A percentile compares a stretch with the other conserved stretches of the same genome.
Conservation (phyloP, 352 stramenopile species). For the Globisporangium lucens region DNA sequence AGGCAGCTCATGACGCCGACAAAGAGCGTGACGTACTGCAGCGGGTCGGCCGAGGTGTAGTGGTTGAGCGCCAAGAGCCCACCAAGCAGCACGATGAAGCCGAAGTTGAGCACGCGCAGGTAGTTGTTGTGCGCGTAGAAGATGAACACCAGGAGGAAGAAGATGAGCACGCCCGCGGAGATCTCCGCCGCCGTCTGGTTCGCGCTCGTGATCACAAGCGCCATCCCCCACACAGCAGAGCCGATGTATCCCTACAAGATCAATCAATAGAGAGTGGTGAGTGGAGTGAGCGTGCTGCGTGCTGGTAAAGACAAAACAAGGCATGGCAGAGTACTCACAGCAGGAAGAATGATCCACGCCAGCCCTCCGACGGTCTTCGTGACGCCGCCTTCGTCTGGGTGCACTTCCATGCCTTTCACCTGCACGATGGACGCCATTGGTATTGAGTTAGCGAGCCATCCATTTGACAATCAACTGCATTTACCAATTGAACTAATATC, state of each 20-base stretch:
- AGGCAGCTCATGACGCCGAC: slow-evolving; percentile 90
- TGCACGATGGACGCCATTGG: slow-evolving; percentile 12
- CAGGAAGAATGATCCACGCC: slow-evolving; percentile 71
- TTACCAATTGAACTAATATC: too few species aligned
- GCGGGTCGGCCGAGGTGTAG: slow-evolving; percentile 51
- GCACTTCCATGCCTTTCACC: slow-evolving; percentile 88
- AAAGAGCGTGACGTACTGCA: slow-evolving; percentile 87
- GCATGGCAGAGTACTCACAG: slow-evolving; percentile 29
- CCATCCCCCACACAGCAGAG: slow-evolving; percentile 87
- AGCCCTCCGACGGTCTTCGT: slow-evolving; percentile 78
- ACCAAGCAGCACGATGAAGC: slow-evolving; percentile 82
- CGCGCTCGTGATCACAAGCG: slow-evolving; percentile 68
- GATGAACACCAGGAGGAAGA: slow-evolving; percentile 85
- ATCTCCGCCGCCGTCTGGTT: slow-evolving; percentile 61
- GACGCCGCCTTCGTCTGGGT: slow-evolving; percentile 84
- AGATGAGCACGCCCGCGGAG: slow-evolving; percentile 79
- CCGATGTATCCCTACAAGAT: slow-evolving; percentile 70
- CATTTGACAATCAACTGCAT: background rate
- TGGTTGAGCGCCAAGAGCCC: slow-evolving; percentile 73
- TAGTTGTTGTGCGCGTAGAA: slow-evolving; percentile 88
- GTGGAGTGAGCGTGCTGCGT: background rate
- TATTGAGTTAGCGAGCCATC: background rate
- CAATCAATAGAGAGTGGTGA: background rate
- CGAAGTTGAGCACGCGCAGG: slow-evolving; percentile 75
- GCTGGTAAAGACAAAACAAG: background rate